Percentiles rank a stretch among this genome's conserved stretches.
These are phyloP conservation scores for Colletotrichum spinosum DNA, from an alignment of 2,329 filamentous ascomycete species.

Conservation along the genomic window DNA sequence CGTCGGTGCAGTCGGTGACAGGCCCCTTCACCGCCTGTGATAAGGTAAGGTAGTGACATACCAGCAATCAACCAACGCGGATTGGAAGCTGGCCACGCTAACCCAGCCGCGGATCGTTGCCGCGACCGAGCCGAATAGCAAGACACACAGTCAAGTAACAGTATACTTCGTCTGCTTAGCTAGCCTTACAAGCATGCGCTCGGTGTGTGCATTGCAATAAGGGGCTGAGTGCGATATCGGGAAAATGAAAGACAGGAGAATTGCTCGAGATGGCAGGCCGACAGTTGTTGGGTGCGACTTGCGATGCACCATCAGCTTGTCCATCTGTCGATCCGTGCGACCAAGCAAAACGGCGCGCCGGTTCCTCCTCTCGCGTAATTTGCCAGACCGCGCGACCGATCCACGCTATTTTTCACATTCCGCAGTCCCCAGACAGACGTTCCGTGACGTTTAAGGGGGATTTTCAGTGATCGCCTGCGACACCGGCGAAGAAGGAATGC, in stretches of 20 bases:
- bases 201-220: neutral
- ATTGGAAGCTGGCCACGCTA: slow-evolving; percentile 7
- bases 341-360: slow-evolving; percentile 3
- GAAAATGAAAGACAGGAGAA: slow-evolving; percentile 22
- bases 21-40: slow-evolving; percentile 30
- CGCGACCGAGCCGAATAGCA: neutral
- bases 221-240: neutral
- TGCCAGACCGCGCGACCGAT: slow-evolving; percentile 12
- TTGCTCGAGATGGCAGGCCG: slow-evolving; percentile 22
- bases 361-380: slow-evolving; percentile 3
- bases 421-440: slow-evolving; percentile 14
- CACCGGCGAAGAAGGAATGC: slow-evolving; percentile 13
- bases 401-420: slow-evolving; percentile 11
- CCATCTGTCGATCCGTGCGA: slow-evolving; percentile 29
- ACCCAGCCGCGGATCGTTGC: slow-evolving; percentile 15
- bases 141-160: no score
- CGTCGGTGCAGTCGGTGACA: slow-evolving; percentile 30
- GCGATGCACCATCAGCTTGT: neutral
- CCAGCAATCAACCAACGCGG: neutral
- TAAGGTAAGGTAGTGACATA: slow-evolving; percentile 24
- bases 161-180: neutral
- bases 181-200: neutral
- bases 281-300: no score
- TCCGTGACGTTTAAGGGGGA: slow-evolving; percentile 32
- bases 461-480: slow-evolving; percentile 27